Base-by-base conservation (phyloP, 2,329 filamentous ascomycete species). In the Westerdykella ornata region DNA sequence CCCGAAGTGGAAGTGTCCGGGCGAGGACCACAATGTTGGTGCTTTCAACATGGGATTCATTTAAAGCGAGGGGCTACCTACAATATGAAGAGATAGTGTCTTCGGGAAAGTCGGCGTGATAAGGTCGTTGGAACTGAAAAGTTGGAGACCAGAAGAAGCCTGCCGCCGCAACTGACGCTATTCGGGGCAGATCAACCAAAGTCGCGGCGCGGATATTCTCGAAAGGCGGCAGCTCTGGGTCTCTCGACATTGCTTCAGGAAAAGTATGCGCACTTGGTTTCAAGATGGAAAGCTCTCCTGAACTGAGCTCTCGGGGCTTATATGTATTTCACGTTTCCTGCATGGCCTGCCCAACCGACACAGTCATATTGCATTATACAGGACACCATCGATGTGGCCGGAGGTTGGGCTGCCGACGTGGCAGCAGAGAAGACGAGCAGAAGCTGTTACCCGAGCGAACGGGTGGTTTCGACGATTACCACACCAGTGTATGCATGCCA, bases 61-160 rank as follows among this genome's bases (percentile, higher is more conserved):
- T 2, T 26, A 26, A 11, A 26, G 4, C 22, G 22, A 26, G 22
- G 3, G 30, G n/a, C 7, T 33, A 33, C 30, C 9, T 19, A 31
- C 36, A 43, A 37, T 51, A 47, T 15, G 34, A 38, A 9, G 45
- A 42, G 22, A 60, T 19, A 5, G 57, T 61, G 19, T 60, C 56
- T 28, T 51, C 42, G 13, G 56, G 51, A 37, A 46, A 57, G 1
- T 47, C 32, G 26, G 39, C 47, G 43, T 58, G 43, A 31, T 42
- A 42, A 32, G 52, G 46, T 35, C 57, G 48, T 35, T 61, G 55
- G 28, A 54, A 61, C 29, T 51, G 48, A 39, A 61, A 61, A 18
- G 52, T 51, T 8, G 56, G 56, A n/a, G 56, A 60, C 36, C 47
- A 51, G 43, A 49, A 60, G 45, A 61, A 61, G 17, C 56, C 54